Evolutionary conservation across 1,284 basidiomycete genomes (phyloP), one percentile per base, ranked within the genome.

Genomic region (Porodaedalea pini): DNA sequence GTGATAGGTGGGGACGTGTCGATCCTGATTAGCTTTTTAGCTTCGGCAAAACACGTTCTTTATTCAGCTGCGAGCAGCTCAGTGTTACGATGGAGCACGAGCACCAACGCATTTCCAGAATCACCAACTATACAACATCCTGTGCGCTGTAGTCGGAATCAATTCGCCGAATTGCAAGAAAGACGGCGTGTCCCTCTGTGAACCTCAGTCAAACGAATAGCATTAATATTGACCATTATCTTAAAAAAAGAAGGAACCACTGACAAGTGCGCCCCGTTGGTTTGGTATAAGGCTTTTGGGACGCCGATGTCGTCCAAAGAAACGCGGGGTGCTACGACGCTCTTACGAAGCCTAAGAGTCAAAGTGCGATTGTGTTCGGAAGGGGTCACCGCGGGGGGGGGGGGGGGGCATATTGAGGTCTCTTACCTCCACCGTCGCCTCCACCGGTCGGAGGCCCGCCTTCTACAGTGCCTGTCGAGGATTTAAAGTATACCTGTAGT

Each of bases 401-500:
- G n/a, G n/a, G n/a, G n/a, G n/a, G n/a, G n/a, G n/a, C n/a, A n/a
- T 13, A 79, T 82, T 6, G 83, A 83, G 7, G 83, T 1, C 13
- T 17, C 53, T 19, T 83, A 29, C 81, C 82, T 45, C 69, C 64
- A 4, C 82, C 84, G 7, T 79, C 83, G 3, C 85, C 85, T 7
- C 84, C 85, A 17, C 81, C 82, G 23, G 79, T 83, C 1, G 84
- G 85, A 5, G 84, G 83, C 15, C 66, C 69, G 2, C 83, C 83
- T 59, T 80, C 75, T 4, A 77, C 72, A 13, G 75, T 73, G 8
- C 77, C 83, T 17, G 78, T 77, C 81, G 82, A 86, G 0, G 80
- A 78, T 69, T 86, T 86, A 71, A 86, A 79, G 68, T 85, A 86
- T 5, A 84, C 74, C 75, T 83, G 56, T 29, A 79, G 83, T 81